phyloP scores from a whole-genome alignment of 345 rosid genomes.

The Camelina sativa region DNA sequence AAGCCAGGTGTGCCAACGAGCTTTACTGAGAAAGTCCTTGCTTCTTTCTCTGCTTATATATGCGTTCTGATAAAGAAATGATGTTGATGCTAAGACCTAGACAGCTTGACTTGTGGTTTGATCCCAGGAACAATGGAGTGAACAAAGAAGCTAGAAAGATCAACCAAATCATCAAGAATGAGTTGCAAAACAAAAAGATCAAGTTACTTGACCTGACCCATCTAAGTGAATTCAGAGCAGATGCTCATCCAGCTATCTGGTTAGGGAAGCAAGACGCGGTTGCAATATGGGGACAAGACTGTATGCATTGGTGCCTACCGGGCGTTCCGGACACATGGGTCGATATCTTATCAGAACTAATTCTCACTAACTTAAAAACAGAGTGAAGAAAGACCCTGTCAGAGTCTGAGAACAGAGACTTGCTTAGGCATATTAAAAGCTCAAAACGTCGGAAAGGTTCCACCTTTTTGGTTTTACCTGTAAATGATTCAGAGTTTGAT shows the following conservation, averaged over 20 bases:
- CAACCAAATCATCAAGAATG: constrained; percentile 56
- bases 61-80: background rate
- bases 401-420: constrained; percentile 7
- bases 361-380: constrained; percentile 42
- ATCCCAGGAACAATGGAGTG: constrained; percentile 87
- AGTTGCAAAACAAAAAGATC: constrained; percentile 56
- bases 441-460: constrained; percentile 20
- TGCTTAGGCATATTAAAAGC: constrained; percentile 3
- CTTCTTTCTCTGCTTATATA: background rate
- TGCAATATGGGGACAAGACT: constrained; percentile 92
- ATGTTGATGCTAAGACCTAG: constrained; percentile 48
- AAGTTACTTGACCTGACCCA: constrained; percentile 68
- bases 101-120: constrained; percentile 97
- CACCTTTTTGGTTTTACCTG: constrained; percentile 29
- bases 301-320: constrained; percentile 99
- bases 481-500: constrained; percentile 20
- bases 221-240: constrained; percentile 92
- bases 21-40: background rate
- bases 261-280: constrained; percentile 92
- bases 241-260: constrained; percentile 96
- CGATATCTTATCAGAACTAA: constrained; percentile 70
- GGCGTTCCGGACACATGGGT: constrained; percentile 97
- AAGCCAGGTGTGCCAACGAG: constrained; percentile 57
- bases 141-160: constrained; percentile 82
- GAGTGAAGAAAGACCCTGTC: constrained; percentile 33